Base-by-base conservation (phyloP, 108 stramenopile species). In the Cyclotella baltica region DNA sequence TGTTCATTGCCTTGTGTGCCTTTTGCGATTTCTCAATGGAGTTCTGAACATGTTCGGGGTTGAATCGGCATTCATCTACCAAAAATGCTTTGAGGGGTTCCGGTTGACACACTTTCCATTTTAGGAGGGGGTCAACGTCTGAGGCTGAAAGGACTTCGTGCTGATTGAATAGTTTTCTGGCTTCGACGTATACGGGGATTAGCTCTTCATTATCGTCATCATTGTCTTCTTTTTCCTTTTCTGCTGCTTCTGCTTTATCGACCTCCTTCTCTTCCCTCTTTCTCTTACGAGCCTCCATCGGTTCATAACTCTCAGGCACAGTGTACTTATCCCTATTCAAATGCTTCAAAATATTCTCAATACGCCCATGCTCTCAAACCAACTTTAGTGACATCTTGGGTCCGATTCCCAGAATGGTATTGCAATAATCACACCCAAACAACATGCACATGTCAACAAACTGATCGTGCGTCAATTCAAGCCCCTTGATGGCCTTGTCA, bases 351-450 rank as follows among this genome's bases (percentile, higher is more conserved):
- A n/a, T n/a, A n/a, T n/a, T 83, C 73, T 98, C 99, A 71, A 99
- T 96, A 48, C 56, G 68, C 29, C 80, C 78, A 70, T 98, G 91
- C 62, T 95, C 90, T 31, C 85, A 69, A 53, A 99, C 93, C 38
- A 98, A 80, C 67, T 95, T 97, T 37, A 98, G 76, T 6, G 98
- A 98, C 35, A 96, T 98, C 79, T 98, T 98, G 22, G 99, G 99
- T 28, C 99, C 99, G 23, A 99, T 92, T 47, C 98, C 98, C n/a
- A 87, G 86, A 81, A 99, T 99, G 53, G 88, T 92, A n/a, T n/a
- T n/a, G n/a, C n/a, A n/a, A n/a, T n/a, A n/a, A n/a, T n/a, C n/a
- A n/a, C n/a, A n/a, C n/a, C n/a, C n/a, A n/a, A n/a, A n/a, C n/a
- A n/a, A n/a, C n/a, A n/a, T n/a, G n/a, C n/a, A n/a, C n/a, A n/a